Base-by-base conservation (phyloP, 495 filamentous ascomycete genomes). In the Penicillium soppii region DNA sequence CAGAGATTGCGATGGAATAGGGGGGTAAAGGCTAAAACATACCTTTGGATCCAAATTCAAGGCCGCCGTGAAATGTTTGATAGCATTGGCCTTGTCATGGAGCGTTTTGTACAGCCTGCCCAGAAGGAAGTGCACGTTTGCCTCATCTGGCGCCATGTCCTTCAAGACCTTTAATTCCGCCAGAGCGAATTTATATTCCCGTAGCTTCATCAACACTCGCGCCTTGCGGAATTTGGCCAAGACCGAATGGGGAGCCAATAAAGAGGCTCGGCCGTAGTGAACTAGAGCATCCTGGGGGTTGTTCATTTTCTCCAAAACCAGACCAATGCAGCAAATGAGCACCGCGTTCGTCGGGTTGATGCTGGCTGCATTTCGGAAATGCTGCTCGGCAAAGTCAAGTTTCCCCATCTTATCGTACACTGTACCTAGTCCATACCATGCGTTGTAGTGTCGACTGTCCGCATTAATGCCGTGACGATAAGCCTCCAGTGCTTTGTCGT, bases 21-120 rank as follows among this genome's bases (percentile, higher is more conserved):
- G 53, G 49, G 52, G 7, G 9, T n/a, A n/a, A 20, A 64, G 17
- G 16, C 10, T 32, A 15, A 30, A 26, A 32, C 71, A 44, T 77
- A 95, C 92, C 86, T 97, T 97, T 22, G 92, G 94, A 77, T 98
- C 94, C 60, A 98, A 71, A 70, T 96, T 96, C 65, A 97, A 67
- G 20, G 95, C 94, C 62, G 89, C 90, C 0, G 94, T 97, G 57
- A 94, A 96, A 66, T 96, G 89, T 58, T 88, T 84, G 44, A 98
- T 90, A 32, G 95, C 91, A 52, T 82, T 78, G 53, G 79, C 80
- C 68, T 89, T 92, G 59, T 96, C 85, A 42, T 81, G 81, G 49
- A 95, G 56, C 53, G 74, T 78, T 73, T 95, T 96, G 68, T 95
- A 92, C 50, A 95, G 69, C 66, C 86, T 90, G 10, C 91, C 94